Evolutionary conservation across 1,139 yeast species (phyloP).

Genomic region (Suzukiozyma palmioleophila): DNA sequence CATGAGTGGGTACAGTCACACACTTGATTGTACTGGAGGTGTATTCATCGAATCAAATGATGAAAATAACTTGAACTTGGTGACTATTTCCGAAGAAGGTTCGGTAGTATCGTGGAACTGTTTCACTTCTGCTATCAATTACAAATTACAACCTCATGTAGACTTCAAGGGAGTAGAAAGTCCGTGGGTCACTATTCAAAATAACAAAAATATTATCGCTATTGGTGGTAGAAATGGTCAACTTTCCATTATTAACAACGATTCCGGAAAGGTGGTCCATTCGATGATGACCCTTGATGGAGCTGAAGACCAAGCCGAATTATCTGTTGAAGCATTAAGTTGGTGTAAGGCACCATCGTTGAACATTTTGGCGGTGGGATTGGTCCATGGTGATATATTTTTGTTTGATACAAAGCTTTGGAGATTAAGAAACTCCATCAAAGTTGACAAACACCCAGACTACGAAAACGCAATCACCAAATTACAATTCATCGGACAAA

Average conservation of each 20-base stretch:
- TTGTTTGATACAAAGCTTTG: slow-evolving; percentile 82
- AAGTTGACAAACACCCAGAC: slow-evolving; percentile 22
- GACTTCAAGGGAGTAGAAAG: slow-evolving; percentile 69
- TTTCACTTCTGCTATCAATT: slow-evolving; percentile 64
- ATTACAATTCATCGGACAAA: slow-evolving; percentile 56
- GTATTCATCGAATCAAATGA: slow-evolving; percentile 61
- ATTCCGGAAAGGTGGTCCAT: slow-evolving; percentile 66
- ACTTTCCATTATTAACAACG: slow-evolving; percentile 68
- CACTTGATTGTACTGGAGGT: slow-evolving; percentile 75
- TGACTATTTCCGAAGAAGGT: slow-evolving; percentile 87
- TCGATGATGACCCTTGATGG: slow-evolving; percentile 60
- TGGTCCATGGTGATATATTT: slow-evolving; percentile 81
- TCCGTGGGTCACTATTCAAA: slow-evolving; percentile 79
- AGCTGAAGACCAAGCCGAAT: slow-evolving; percentile 63
- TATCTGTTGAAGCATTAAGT: slow-evolving; percentile 78
- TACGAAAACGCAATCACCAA: slow-evolving; percentile 78
- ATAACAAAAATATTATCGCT: slow-evolving; percentile 49
- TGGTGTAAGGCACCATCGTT: slow-evolving; percentile 70
- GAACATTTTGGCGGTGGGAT: slow-evolving; percentile 69
- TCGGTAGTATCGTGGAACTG: slow-evolving; percentile 88
- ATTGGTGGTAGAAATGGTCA: slow-evolving; percentile 88
- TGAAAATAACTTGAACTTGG: slow-evolving; percentile 58
- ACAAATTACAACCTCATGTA: slow-evolving; percentile 57
- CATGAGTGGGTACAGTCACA: slow-evolving; percentile 79
- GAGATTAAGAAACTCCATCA: slow-evolving; percentile 72